A percentile compares a stretch with the other conserved stretches of the same genome.
Evolutionary conservation across 2,329 filamentous ascomycete species (phyloP).

Genomic region (Cadophora sp.): DNA sequence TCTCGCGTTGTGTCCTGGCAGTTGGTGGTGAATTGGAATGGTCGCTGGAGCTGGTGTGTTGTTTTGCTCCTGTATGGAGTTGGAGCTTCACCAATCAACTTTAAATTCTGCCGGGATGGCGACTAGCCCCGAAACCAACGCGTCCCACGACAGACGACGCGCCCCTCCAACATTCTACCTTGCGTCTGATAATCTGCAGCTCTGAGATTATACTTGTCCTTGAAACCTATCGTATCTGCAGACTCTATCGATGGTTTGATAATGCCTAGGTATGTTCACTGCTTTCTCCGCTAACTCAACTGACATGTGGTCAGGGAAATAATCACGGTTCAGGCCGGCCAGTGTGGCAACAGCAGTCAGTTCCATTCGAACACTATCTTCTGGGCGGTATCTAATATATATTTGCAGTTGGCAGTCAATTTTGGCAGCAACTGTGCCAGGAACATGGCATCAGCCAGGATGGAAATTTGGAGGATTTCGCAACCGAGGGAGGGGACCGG

Average conservation of each 20-base stretch:
- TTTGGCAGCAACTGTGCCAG: constrained; percentile 98
- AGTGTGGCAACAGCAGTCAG: constrained; percentile 99
- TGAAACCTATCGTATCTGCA: not conserved
- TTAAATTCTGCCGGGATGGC: not conserved
- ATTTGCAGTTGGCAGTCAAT: constrained; percentile 84
- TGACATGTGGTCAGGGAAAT: constrained; percentile 74
- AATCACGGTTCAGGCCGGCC: constrained; percentile 98
- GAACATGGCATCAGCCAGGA: constrained; percentile 98
- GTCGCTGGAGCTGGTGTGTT: no score
- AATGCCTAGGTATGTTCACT: constrained; percentile 45
- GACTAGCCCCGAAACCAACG: constrained; percentile 30
- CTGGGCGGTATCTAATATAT: constrained; percentile 6
- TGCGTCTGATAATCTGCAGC: not conserved
- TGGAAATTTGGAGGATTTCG: constrained; percentile 96
- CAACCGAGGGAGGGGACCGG: constrained; percentile 94
- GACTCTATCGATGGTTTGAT: constrained; percentile 36
- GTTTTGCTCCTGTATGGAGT: not conserved
- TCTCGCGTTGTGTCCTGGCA: not conserved
- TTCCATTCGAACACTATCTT: constrained; percentile 45
- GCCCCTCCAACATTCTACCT: constrained; percentile 3
- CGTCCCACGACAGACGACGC: constrained; percentile 28
- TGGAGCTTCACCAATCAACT: not conserved
- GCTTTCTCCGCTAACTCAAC: constrained; percentile 6
- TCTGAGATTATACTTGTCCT: not conserved
- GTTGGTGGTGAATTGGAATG: not conserved